phyloP scores from a whole-genome alignment of 1,284 basidiomycete species.

The Boletus smithii region DNA sequence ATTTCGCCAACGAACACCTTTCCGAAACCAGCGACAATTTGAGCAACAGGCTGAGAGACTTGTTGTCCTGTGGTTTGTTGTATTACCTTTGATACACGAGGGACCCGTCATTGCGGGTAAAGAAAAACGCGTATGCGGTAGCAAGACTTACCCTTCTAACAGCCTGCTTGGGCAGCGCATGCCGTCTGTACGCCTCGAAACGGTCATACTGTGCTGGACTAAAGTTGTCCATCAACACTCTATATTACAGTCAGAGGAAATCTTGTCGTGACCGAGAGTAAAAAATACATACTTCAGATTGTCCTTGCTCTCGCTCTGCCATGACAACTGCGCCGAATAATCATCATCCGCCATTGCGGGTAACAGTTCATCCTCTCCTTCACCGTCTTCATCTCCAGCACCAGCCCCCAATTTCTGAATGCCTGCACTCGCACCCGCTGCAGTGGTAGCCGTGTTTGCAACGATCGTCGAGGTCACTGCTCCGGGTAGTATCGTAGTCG shows the following conservation, averaged over 20 bases:
- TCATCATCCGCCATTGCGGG: slow-evolving; percentile 84
- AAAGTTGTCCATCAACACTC: slow-evolving; percentile 85
- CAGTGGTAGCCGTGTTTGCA: neutral
- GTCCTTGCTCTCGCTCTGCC: slow-evolving; percentile 80
- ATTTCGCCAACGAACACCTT: slow-evolving; percentile 95
- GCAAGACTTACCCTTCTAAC: slow-evolving; percentile 63
- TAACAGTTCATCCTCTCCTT: slow-evolving; percentile 70
- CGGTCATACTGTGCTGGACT: slow-evolving; percentile 81
- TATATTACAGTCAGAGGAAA: slow-evolving; percentile 29
- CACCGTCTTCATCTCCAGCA: slow-evolving; percentile 41
- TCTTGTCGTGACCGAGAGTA: neutral
- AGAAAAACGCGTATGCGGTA: neutral
- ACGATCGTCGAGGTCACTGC: neutral
- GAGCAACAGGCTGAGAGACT: slow-evolving; percentile 81
- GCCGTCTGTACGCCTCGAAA: slow-evolving; percentile 83
- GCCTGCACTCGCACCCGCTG: slow-evolving; percentile 1
- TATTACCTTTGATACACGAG: slow-evolving; percentile 60
- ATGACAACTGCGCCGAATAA: slow-evolving; percentile 73
- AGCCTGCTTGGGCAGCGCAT: slow-evolving; percentile 78
- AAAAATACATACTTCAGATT: slow-evolving; percentile 64
- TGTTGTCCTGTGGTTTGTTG: slow-evolving; percentile 82
- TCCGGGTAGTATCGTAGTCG: slow-evolving; percentile 1
- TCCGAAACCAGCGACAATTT: slow-evolving; percentile 83
- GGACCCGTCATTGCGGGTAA: neutral
- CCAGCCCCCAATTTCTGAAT: slow-evolving; percentile 18